Base-by-base conservation (phyloP, 1,139 yeast species). In the Candida tropicalis region DNA sequence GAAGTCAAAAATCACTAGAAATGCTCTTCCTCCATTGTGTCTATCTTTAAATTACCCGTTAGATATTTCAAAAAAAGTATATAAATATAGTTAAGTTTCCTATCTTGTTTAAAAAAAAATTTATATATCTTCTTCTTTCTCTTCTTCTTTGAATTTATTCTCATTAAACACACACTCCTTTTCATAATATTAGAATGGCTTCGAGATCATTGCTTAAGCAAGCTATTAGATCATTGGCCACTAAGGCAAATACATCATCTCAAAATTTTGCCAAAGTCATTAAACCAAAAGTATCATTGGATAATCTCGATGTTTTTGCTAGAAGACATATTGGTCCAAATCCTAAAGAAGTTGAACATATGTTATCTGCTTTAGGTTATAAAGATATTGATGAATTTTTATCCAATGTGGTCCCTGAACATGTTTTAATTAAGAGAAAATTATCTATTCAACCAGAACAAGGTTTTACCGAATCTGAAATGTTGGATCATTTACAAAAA, bases 271-370 rank as follows among this genome's bases (percentile, higher is more conserved):
- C 57, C 2, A 53, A 59, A 25, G 68, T 77, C n/a, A 75, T 65
- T 51, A 59, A 65, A 44, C 73, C 77, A n/a, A 52, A 56, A 28
- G 64, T 62, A 6, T 53, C 65, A 2, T 60, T 66, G 44, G 59
- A 56, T 33, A 74, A 77, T 10, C 69, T 88, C 46, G 99, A 93
- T 61, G 84, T 95, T 2, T 93, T 91, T 64, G 80, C 88, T 40
- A 80, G 95, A 61, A 87, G 98, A 58, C 99, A 93, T 68, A 73
- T 90, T 49, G 99, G 99, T 12, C 95, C 97, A 16, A 74, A 79
- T 15, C 81, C 87, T 0, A 60, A 57, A 1, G 81, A 87, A 49
- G 86, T 86, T 22, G 59, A 68, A 13, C 61, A 65, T 24, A 88
- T 91, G 96, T 75, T 93, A 47, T 50, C 65, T 5, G 66, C 75